A percentile compares a stretch with the other conserved stretches of the same genome.
These are phyloP conservation scores for Fusarium clavum DNA, from an alignment of 2,329 filamentous ascomycete species.

Conservation along the genomic window DNA sequence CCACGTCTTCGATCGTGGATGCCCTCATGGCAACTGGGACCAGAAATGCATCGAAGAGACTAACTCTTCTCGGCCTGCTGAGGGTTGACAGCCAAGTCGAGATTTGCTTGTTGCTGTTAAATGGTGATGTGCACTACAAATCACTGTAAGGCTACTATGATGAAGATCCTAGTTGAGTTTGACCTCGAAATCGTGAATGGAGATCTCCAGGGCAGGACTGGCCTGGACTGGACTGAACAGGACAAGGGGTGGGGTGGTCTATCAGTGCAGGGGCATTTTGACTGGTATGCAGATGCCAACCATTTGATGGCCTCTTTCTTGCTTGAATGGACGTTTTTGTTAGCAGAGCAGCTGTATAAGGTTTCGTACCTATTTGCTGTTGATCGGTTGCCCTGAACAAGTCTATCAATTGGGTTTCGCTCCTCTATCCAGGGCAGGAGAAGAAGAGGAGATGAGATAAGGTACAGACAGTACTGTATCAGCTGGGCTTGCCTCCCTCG, in stretches of 20 bases:
- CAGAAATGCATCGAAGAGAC: background rate
- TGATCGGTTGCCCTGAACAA: constrained; percentile 3
- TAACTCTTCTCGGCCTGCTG: constrained; percentile 7
- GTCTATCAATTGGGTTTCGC: constrained; percentile 12
- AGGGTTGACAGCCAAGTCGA: background rate
- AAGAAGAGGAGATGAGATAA: background rate
- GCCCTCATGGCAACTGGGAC: constrained; percentile 7
- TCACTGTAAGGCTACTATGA: background rate
- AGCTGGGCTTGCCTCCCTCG: constrained; percentile 13
- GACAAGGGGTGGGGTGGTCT: background rate
- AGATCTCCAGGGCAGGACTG: constrained; percentile 18
- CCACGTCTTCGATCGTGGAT: constrained; percentile 16
- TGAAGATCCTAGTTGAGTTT: constrained; percentile 26
- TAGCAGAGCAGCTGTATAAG: background rate
- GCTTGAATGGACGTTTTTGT: constrained; percentile 3
- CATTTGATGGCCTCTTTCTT: constrained; percentile 18
- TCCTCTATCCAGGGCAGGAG: constrained; percentile 6
- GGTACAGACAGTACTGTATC: background rate
- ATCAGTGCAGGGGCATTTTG: constrained; percentile 13
- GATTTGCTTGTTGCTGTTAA: background rate
- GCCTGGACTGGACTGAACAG: background rate
- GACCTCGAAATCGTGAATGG: constrained; percentile 10
- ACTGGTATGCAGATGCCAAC: constrained; percentile 30
- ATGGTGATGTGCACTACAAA: constrained; percentile 2
- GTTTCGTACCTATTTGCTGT: constrained; percentile 4